Evolutionary conservation across 768 basidiomycete genomes (phyloP), one percentile per base, ranked within the genome.

Genomic region (Neoboletus brunneissimus): DNA sequence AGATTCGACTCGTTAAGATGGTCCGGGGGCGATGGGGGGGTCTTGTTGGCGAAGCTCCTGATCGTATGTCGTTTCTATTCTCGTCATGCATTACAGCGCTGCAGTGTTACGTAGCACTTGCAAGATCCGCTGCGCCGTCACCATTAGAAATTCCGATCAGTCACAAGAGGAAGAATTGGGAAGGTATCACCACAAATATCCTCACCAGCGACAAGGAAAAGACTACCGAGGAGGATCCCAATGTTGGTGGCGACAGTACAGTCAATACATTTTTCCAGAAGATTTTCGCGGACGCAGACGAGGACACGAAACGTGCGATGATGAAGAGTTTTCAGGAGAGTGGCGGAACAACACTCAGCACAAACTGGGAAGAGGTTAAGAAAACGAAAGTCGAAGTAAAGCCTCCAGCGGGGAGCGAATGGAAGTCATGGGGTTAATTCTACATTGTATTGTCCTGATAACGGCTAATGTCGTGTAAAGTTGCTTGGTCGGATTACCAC

Each of bases 271-370:
- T 96, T 76, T 95, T 95, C 84, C 89, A 91, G 67, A 89, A 91
- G 76, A 84, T 99, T 59, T 99, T 89, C 66, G 79, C 81, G 7
- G 91, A 90, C 69, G 90, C 95, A 25, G 94, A 97, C 63, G 91
- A 94, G 0, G 91, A 99, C 64, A 92, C 95, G 15, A 85, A 80
- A 65, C 82, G 87, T 37, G 97, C 97, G 4, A 99, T 99, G 94
- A 86, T 98, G 86, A 99, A 99, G 81, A 95, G 92, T 68, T 98
- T 91, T 72, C 79, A 81, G 57, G 96, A 99, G 77, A 93, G 91
- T 62, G 94, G 94, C 8, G 97, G 97, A 9, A 99, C 97, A 10
- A 88, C 93, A 0, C 77, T 99, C 40, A 94, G 91, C 75, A 99
- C 96, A 0, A 93, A 97, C 71, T 99, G 96, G 96, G 85, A 84